Conservation (phyloP, 768 basidiomycete genomes). For the Agrocybe chaxingu region DNA sequence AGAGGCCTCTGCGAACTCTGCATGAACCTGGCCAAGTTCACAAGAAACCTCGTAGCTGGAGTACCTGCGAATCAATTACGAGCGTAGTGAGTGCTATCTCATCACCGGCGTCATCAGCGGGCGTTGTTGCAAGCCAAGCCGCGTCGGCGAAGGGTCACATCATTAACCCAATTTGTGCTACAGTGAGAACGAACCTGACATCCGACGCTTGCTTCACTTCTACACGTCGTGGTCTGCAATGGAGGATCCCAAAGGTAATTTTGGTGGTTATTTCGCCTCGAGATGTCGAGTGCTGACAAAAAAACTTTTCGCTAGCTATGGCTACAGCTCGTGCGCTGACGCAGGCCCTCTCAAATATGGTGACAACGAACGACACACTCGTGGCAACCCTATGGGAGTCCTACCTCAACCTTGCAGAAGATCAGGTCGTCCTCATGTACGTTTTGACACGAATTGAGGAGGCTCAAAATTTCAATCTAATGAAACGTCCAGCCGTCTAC, state of each 20-base stretch:
- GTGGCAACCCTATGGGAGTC: constrained; percentile 58
- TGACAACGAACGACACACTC: constrained; percentile 67
- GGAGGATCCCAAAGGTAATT: constrained; percentile 57
- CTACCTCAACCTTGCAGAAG: constrained; percentile 67
- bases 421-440: constrained; percentile 74
- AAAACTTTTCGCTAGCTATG: constrained; percentile 43
- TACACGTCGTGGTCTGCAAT: constrained; percentile 76
- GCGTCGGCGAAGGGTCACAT: constrained; percentile 3
- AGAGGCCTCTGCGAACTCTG: constrained; percentile 37
- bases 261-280: constrained; percentile 3
- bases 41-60: constrained; percentile 81
- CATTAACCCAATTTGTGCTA: neutral
- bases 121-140: constrained; percentile 4
- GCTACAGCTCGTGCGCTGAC: constrained; percentile 62
- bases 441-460: constrained; percentile 17
- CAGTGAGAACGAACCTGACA: constrained; percentile 69
- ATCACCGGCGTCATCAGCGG: constrained; percentile 1
- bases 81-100: constrained; percentile 59
- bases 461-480: constrained; percentile 8
- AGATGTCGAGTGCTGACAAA: neutral
- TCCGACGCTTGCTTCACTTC: constrained; percentile 64
- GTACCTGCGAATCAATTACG: constrained; percentile 65
- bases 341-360: constrained; percentile 81
- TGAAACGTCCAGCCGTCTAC: constrained; percentile 40
- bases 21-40: constrained; percentile 67